Percentiles rank a stretch among this genome's conserved stretches.
Evolutionary conservation across 225 moss, liverwort and hornwort species (phyloP).

Genomic region (Lunularia cruciata): DNA sequence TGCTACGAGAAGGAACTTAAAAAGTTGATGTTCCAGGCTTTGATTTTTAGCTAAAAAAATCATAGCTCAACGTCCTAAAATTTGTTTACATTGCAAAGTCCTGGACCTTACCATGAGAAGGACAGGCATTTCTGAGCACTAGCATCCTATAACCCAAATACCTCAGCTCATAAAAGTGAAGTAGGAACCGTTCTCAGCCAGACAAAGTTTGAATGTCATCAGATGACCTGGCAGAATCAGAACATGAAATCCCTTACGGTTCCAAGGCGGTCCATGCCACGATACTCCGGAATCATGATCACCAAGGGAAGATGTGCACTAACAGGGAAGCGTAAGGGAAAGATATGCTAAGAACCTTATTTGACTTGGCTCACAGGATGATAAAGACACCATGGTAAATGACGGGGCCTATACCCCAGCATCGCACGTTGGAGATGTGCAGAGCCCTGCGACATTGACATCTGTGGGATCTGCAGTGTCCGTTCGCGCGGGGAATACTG

Average conservation of each 20-base stretch:
- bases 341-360: conserved; percentile 32
- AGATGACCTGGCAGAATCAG: background rate
- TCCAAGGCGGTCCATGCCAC: conserved; percentile 24
- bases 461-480: conserved; percentile 72
- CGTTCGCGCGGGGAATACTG: conserved; percentile 58
- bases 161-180: background rate
- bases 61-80: no score
- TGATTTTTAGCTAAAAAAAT: no score
- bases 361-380: conserved; percentile 59
- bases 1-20: no score
- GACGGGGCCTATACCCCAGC: conserved; percentile 60
- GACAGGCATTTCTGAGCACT: background rate
- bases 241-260: background rate
- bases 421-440: conserved; percentile 71
- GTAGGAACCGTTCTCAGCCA: background rate
- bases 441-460: conserved; percentile 66
- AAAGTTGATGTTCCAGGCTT: no score
- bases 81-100: background rate
- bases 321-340: conserved; percentile 13
- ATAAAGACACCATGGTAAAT: conserved; percentile 46
- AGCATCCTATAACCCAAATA: background rate
- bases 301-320: conserved; percentile 6
- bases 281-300: conserved; percentile 26
- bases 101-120: background rate
- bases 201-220: background rate